Conservation (phyloP, 2,329 filamentous ascomycete species). For the Bipolaris cookei region DNA sequence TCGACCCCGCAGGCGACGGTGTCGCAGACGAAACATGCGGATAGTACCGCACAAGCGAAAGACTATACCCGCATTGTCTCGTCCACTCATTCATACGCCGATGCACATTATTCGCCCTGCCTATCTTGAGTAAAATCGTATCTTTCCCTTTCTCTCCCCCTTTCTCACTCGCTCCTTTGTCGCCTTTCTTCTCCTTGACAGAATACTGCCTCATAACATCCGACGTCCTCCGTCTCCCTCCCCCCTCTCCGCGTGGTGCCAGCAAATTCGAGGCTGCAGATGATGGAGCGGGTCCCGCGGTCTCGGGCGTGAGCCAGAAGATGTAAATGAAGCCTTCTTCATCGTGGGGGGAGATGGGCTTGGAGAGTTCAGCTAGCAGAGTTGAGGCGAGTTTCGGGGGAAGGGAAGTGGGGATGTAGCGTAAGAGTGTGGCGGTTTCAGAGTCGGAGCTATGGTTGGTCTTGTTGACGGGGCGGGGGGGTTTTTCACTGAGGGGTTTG, state of each 20-base stretch:
- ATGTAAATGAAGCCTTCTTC: constrained; percentile 95
- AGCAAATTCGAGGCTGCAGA: constrained; percentile 49
- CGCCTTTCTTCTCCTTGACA: constrained; percentile 19
- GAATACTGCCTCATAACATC: constrained; percentile 46
- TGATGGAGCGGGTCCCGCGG: constrained; percentile 62
- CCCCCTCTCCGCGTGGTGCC: constrained; percentile 52
- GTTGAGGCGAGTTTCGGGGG: constrained; percentile 71
- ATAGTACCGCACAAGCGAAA: constrained; percentile 90
- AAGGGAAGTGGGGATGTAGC: constrained; percentile 72
- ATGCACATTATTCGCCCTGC: constrained; percentile 80
- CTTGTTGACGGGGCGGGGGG: constrained; percentile 33
- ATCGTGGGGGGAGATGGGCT: constrained; percentile 73
- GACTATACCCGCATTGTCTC: constrained; percentile 86
- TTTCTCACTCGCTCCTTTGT: not conserved
- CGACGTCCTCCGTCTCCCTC: constrained; percentile 39
- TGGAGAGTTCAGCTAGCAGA: constrained; percentile 78
- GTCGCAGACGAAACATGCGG: constrained; percentile 67
- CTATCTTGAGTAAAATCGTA: constrained; percentile 71
- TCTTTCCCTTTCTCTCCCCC: constrained; percentile 50
- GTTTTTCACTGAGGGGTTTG: constrained; percentile 37
- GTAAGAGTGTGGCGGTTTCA: constrained; percentile 58
- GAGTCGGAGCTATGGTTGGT: constrained; percentile 17
- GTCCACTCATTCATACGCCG: constrained; percentile 91
- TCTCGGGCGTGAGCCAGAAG: constrained; percentile 85
- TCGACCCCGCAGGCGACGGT: constrained; percentile 27